Conservation (phyloP, 441 rosid genomes). For the Populus hybrid region DNA sequence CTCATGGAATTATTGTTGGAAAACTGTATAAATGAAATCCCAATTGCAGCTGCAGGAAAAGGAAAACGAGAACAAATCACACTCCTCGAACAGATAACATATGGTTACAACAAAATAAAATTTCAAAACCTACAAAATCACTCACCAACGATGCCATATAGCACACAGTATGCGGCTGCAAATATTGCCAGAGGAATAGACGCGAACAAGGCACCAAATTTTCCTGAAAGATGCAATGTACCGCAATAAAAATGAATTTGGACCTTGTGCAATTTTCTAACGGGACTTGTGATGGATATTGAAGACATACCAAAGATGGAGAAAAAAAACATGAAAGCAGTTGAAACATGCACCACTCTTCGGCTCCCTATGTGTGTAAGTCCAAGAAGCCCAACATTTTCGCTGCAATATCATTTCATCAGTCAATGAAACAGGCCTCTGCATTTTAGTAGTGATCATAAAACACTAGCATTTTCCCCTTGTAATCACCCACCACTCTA, state of each 20-base stretch:
- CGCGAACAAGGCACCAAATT: conserved; percentile 95
- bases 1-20: conserved; percentile 79
- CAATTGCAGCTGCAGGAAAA: conserved; percentile 58
- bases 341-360: conserved; percentile 87
- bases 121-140: neutral
- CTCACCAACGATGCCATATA: conserved; percentile 92
- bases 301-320: conserved; percentile 77
- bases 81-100: neutral
- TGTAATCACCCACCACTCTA: neutral
- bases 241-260: conserved; percentile 3
- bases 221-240: conserved; percentile 47
- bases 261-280: neutral
- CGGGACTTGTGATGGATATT: neutral
- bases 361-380: conserved; percentile 91
- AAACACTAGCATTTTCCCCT: neutral
- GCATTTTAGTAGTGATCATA: neutral
- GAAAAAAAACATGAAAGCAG: conserved; percentile 95
- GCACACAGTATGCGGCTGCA: conserved; percentile 82
- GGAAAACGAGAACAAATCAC: neutral
- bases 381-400: conserved; percentile 96
- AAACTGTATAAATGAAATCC: conserved; percentile 85
- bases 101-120: conserved; percentile 6
- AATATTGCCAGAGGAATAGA: conserved; percentile 91
- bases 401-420: conserved; percentile 48
- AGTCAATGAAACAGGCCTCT: conserved; percentile 13